Base-by-base conservation (phyloP, 2,329 filamentous ascomycete species). In the Beauveria bassiana region DNA sequence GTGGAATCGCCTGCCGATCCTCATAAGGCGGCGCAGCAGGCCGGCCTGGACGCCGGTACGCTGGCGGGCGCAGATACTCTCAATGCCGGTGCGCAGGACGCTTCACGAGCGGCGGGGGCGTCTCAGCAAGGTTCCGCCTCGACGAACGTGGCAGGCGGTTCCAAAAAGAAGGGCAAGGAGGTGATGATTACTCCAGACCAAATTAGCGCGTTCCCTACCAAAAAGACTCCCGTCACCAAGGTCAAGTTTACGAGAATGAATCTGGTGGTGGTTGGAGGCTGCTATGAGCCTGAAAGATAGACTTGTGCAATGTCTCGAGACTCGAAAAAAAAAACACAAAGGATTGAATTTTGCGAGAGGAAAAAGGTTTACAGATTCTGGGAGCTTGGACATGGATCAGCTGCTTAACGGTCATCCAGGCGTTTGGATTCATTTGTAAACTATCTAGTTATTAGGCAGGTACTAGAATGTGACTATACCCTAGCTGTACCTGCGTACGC, bases 201-300 rank as follows among this genome's bases (percentile, higher is more conserved):
- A 75, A 96, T 99, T 75, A 91, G 86, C 65, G 93, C 91, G 1
- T 98, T 97, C 71, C 87, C 91, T 0, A 98, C 95, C 4, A 99
- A 99, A 83, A 96, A 96, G 77, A 93, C 89, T 18, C 93, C 93
- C 0, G 90, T 98, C 12, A 90, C 96, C 75, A 95, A 93, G 75
- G 93, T 96, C 59, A 86, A 89, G 70, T 97, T 97, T 69, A 98
- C 95, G 3, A 82, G 91, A 64, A 97, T 96, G 91, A 99, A 99
- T 72, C 75, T 98, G 66, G 88, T 97, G 14, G 80, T 98, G 64
- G 92, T 92, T 24, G 91, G 90, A 52, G 91, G 93, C 26, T 87
- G 84, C 69, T 87, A 85, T 68, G 81, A 85, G 58, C 79, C 82
- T 43, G 79, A 82, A 65, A 73, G 75, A 63, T 78, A 75, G 70